Evolutionary conservation across 331 rosid species (phyloP).

Genomic region (Pyrus hybrid): DNA sequence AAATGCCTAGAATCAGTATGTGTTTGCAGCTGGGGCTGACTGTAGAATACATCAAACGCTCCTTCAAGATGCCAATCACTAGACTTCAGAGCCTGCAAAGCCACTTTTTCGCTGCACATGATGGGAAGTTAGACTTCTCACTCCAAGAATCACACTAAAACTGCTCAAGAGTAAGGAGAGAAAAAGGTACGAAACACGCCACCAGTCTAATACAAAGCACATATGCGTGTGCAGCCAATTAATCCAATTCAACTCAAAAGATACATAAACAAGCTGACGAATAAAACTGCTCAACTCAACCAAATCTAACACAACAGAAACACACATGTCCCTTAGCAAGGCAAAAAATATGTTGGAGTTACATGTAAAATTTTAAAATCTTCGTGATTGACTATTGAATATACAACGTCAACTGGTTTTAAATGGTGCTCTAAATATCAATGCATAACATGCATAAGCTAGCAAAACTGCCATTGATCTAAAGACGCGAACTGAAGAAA

Average conservation of each 20-base stretch:
- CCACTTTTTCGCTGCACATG: conserved; percentile 71
- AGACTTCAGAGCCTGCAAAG: conserved; percentile 75
- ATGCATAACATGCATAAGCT: neutral
- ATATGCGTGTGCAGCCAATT: neutral
- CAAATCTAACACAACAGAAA: neutral
- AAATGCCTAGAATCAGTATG: conserved; percentile 79
- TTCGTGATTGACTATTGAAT: neutral
- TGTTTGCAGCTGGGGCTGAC: conserved; percentile 77
- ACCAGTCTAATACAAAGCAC: neutral
- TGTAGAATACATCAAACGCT: conserved; percentile 93
- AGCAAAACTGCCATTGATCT: neutral
- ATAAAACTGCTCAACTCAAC: neutral
- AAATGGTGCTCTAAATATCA: neutral
- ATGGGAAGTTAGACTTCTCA: neutral
- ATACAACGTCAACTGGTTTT: neutral
- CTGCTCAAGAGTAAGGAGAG: neutral
- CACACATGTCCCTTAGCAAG: neutral
- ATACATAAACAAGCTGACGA: neutral
- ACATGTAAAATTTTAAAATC: neutral
- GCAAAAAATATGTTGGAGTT: neutral
- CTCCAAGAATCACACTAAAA: neutral
- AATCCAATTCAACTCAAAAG: neutral
- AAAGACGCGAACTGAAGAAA: neutral
- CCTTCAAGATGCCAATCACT: conserved; percentile 99
- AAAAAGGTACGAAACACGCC: neutral